Conservation (phyloP, 352 stramenopile species). For the Halophytophthora polymorphica region DNA sequence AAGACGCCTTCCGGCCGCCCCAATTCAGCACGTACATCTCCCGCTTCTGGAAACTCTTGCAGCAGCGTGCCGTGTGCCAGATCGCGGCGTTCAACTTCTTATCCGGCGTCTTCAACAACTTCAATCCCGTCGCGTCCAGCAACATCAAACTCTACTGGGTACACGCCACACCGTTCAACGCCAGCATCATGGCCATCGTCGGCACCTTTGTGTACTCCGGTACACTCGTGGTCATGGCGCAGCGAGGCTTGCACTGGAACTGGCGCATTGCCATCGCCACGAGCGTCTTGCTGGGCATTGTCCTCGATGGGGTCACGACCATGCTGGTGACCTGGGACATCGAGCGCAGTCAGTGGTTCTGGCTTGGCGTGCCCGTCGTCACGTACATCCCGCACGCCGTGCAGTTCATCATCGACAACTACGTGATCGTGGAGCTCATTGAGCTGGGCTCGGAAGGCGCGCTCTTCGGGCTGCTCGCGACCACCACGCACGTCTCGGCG, state of each 20-base stretch:
- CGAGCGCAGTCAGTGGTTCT: constrained; percentile 56
- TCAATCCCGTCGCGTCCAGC: constrained; percentile 36
- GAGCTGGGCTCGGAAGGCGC: constrained; percentile 45
- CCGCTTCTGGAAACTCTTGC: constrained; percentile 36
- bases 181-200: constrained; percentile 42
- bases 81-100: constrained; percentile 44
- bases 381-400: constrained; percentile 43
- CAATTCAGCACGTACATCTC: constrained; percentile 19
- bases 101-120: constrained; percentile 39
- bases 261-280: constrained; percentile 37
- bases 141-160: constrained; percentile 41
- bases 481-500: constrained; percentile 38
- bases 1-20: constrained; percentile 9
- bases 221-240: constrained; percentile 32
- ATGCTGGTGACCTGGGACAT: constrained; percentile 49
- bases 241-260: constrained; percentile 51
- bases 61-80: constrained; percentile 44
- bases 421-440: constrained; percentile 50
- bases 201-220: constrained; percentile 35
- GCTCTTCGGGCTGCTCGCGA: constrained; percentile 48
- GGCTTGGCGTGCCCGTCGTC: constrained; percentile 45
- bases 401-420: constrained; percentile 55
- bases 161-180: constrained; percentile 42
- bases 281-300: constrained; percentile 30
- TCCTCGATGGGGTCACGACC: constrained; percentile 41